Evolutionary conservation across 2,329 filamentous ascomycete genomes (phyloP), one percentile per base, ranked within the genome.

Genomic region (Emmonsiellopsis sp.): DNA sequence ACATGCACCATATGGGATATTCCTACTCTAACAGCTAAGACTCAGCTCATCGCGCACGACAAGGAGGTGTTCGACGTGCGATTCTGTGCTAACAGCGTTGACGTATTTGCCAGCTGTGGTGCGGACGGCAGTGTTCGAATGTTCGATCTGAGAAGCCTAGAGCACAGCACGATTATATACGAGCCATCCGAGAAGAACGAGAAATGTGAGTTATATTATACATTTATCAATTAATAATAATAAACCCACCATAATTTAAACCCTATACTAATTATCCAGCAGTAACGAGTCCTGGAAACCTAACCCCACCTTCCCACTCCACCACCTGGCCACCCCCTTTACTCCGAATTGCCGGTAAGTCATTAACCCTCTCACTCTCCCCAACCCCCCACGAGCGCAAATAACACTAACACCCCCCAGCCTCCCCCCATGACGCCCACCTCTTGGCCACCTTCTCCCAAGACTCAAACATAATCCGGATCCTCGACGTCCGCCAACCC

Each of bases 1-100:
- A 98, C 93, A 5, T 98, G 93, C 73, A 98, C 93, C 4, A 98
- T 98, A 60, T 98, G 93, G 93, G 93, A 98, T 69, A 98, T 98
- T 53, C 93, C 93, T 3, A 96, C 93, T 1, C 77, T 98, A 58
- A 98, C 93, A 0, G 93, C 93, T 51, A 98, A 98, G 74, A 98
- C 93, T 1, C 93, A 98, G 69, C 77, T 98, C 45, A 98, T 98
- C 71, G 93, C 93, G 16, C 93, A 98, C 69, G 93, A 98, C 73
- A 97, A 97, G 71, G 93, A 98, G 71, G 93, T 98, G 5, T 98
- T 95, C 65, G 93, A 98, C 68, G 93, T 98, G 47, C 85, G 93
- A 16, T 98, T 98, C 73, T 98, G 93, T 73, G 93, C 93, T 48
- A 93, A 95, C 62, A 96, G 90, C 63, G 89, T 95, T n/a, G 93